Base-by-base conservation (phyloP, 1,139 yeast genomes). In the Kurtzmaniella quercitrusa region DNA sequence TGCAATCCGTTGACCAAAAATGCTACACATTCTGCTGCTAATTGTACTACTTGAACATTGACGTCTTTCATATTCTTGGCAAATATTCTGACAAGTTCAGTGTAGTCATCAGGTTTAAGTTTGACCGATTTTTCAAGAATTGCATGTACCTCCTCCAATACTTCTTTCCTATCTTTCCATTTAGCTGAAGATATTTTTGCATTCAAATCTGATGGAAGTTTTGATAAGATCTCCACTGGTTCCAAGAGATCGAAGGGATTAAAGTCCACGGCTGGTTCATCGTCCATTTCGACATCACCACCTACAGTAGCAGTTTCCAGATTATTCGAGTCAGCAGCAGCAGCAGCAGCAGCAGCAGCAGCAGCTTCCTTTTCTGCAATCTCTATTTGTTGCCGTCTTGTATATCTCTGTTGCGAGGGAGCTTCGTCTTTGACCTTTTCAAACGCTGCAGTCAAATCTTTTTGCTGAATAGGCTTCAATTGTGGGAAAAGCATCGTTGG, bases 101-200 rank as follows among this genome's bases (percentile, higher is more conserved):
- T 55, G 58, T 84, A 90, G 58, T 91, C 96, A 43, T 59, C 74
- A 16, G 47, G 48, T 1, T 53, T 60, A 37, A 72, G 50, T 46
- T 66, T 70, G 3, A 64, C 64, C n/a, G 79, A 82, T 46, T 80
- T 78, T 19, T 74, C 64, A 39, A 89, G 68, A 10, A 71, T 65
- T 5, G 72, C 72, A 25, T 70, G 65, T 2, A 85, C 77, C 51
- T 83, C 90, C 43, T 89, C 95, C 48, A 94, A 69, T 0, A 77
- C 90, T 51, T 87, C 97, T 46, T 87, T 90, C 51, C 98, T 75
- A 45, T 90, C 98, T 58, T 91, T 90, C 98, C 98, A 93, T 54
- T 85, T 82, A 0, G 82, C 51, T 1, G 91, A 82, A 1, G 73
- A 60, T 25, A 89, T 65, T 50, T 81, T 69, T 2, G 71, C 56